phyloP scores from a whole-genome alignment of 164 flowering plant genomes.

The Vitis amurensis region DNA sequence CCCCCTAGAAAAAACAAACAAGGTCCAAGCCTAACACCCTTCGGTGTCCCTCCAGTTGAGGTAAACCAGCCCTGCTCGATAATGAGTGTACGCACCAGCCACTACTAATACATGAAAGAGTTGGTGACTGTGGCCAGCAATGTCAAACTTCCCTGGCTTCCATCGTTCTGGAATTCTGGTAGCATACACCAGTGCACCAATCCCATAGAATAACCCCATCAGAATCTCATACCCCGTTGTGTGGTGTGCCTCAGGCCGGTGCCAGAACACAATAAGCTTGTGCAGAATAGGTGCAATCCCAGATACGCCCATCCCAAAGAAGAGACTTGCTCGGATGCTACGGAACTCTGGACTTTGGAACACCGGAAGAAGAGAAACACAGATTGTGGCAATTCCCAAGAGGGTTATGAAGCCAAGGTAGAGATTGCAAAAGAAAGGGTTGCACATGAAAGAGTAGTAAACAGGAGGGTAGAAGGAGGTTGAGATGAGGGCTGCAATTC shows the following conservation, averaged over 20 bases:
- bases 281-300: constrained; percentile 83
- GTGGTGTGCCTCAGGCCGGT: constrained; percentile 81
- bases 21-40: constrained; percentile 54
- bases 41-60: constrained; percentile 83
- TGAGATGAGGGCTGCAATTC: constrained; percentile 87
- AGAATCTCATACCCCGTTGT: constrained; percentile 83
- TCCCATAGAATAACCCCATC: constrained; percentile 80
- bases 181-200: constrained; percentile 86
- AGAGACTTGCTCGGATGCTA: constrained; percentile 63
- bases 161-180: constrained; percentile 89
- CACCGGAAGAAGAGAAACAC: constrained; percentile 73
- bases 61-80: constrained; percentile 81
- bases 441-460: constrained; percentile 97
- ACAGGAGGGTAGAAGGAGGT: constrained; percentile 95
- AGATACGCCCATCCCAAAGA: constrained; percentile 89
- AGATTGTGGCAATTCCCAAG: constrained; percentile 66
- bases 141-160: constrained; percentile 96
- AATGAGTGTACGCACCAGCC: constrained; percentile 92
- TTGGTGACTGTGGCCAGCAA: constrained; percentile 96
- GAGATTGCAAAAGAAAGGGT: constrained; percentile 83
- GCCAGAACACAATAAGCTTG: constrained; percentile 68
- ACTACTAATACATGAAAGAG: constrained; percentile 89
- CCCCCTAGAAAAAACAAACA: neutral
- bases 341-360: constrained; percentile 86
- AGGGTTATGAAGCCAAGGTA: constrained; percentile 88